Conservation (phyloP, 805 yeast genomes). For the Kodamaea nitidulidarum region DNA sequence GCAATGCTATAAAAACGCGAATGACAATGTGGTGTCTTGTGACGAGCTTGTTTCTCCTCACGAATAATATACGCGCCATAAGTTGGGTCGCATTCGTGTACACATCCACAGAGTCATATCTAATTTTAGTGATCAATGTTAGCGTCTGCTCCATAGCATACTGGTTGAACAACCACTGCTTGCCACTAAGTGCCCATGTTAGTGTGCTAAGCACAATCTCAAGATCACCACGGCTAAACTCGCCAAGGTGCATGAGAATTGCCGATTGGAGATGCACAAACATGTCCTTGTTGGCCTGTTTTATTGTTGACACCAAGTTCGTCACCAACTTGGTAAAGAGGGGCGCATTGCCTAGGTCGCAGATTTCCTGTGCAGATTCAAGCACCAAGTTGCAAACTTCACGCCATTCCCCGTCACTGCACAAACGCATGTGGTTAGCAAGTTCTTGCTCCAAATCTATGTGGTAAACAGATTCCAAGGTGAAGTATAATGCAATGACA, state of each 20-base stretch:
- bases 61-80: constrained; percentile 57
- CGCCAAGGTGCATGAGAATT: constrained; percentile 14
- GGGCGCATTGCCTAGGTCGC: background rate
- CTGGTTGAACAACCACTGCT: constrained; percentile 60
- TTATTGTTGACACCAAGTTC: background rate
- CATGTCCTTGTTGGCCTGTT: constrained; percentile 1
- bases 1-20: constrained; percentile 43
- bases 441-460: constrained; percentile 4
- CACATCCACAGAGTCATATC: constrained; percentile 20
- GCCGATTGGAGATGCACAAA: constrained; percentile 29
- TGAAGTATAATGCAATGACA: constrained; percentile 6
- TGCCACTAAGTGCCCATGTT: constrained; percentile 43
- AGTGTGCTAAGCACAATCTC: constrained; percentile 21
- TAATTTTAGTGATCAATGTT: constrained; percentile 30
- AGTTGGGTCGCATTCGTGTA: constrained; percentile 44
- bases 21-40: constrained; percentile 70
- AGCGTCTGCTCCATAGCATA: constrained; percentile 58
- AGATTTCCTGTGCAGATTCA: background rate
- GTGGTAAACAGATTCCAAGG: constrained; percentile 2
- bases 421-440: background rate
- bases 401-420: background rate
- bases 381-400: constrained; percentile 4
- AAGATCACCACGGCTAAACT: background rate
- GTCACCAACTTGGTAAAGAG: constrained; percentile 1
- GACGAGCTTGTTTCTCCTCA: constrained; percentile 65